These are phyloP conservation scores for Crassisporium funariophilum DNA, from an alignment of 768 basidiomycete species.

Conservation along the genomic window DNA sequence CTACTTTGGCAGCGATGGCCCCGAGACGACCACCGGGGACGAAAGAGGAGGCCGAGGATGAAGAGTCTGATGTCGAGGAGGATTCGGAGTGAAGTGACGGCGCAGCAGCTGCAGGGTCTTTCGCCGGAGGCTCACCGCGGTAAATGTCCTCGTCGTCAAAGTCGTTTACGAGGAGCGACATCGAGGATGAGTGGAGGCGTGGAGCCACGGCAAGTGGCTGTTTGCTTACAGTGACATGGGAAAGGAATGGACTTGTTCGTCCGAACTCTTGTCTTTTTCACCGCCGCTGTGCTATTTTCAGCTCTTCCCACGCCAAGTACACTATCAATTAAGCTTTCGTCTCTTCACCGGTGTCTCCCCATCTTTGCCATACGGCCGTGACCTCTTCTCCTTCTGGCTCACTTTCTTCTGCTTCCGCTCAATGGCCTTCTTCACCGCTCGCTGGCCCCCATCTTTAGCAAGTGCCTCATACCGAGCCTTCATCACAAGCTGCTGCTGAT, in stretches of 20 bases:
- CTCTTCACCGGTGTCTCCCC: conserved; percentile 4
- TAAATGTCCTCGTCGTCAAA: conserved; percentile 55
- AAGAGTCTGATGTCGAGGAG: conserved; percentile 43
- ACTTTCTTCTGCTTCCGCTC: conserved; percentile 90
- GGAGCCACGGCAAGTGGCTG: not conserved
- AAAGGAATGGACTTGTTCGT: not conserved
- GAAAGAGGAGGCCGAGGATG: conserved; percentile 42
- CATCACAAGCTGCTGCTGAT: conserved; percentile 72
- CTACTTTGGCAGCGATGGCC: conserved; percentile 61
- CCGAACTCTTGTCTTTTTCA: conserved; percentile 1
- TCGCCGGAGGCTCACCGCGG: conserved; percentile 50
- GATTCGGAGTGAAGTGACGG: conserved; percentile 38
- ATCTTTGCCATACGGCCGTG: conserved; percentile 60
- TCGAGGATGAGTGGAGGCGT: conserved; percentile 8
- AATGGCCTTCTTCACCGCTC: conserved; percentile 83
- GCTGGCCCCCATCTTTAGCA: conserved; percentile 72
- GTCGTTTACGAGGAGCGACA: conserved; percentile 25
- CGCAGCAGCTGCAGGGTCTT: conserved; percentile 28
- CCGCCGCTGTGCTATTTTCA: conserved; percentile 17
- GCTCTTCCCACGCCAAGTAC: conserved; percentile 10
- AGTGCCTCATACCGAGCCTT: conserved; percentile 81
- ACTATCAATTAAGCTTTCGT: not conserved
- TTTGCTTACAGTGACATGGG: conserved; percentile 17
- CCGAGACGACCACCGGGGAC: conserved; percentile 45
- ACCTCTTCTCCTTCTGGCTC: conserved; percentile 87